A percentile compares a stretch with the other conserved stretches of the same genome.
Conservation (phyloP, 2,329 filamentous ascomycete species). For the Drechmeria coniospora region DNA sequence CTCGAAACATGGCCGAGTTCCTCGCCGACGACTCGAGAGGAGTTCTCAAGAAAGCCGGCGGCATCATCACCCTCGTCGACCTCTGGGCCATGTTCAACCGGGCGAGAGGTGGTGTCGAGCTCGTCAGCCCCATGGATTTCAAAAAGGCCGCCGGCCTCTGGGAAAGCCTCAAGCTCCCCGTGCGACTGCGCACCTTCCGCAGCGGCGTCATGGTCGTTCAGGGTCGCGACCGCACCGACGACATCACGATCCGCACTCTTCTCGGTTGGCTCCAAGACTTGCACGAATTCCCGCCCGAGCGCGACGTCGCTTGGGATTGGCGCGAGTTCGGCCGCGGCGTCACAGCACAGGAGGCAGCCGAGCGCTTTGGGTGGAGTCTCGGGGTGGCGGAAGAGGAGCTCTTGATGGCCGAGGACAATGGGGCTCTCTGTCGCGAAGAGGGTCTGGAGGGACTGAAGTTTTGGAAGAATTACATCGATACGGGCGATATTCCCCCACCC, state of each 20-base stretch:
- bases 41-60: constrained; percentile 63
- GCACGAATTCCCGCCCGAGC: constrained; percentile 47
- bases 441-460: constrained; percentile 82
- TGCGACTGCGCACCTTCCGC: constrained; percentile 77
- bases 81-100: constrained; percentile 93
- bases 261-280: constrained; percentile 64
- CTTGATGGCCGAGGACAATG: constrained; percentile 90
- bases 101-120: constrained; percentile 79
- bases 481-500: constrained; percentile 20
- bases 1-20: constrained; percentile 76
- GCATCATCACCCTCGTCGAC: constrained; percentile 80
- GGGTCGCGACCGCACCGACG: constrained; percentile 73
- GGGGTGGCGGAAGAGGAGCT: constrained; percentile 91
- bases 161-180: constrained; percentile 73
- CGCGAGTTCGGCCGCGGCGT: constrained; percentile 65
- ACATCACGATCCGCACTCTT: constrained; percentile 68
- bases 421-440: constrained; percentile 78
- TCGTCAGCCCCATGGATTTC: constrained; percentile 84
- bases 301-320: constrained; percentile 63
- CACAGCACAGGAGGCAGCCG: constrained; percentile 77
- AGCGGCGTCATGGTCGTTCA: constrained; percentile 93
- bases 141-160: constrained; percentile 78
- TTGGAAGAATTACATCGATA: constrained; percentile 66
- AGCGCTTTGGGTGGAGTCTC: constrained; percentile 91
- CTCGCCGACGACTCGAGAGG: constrained; percentile 72